Evolutionary conservation across 768 basidiomycete species (phyloP), one percentile per base, ranked within the genome.

Genomic region (Calocybe indica): DNA sequence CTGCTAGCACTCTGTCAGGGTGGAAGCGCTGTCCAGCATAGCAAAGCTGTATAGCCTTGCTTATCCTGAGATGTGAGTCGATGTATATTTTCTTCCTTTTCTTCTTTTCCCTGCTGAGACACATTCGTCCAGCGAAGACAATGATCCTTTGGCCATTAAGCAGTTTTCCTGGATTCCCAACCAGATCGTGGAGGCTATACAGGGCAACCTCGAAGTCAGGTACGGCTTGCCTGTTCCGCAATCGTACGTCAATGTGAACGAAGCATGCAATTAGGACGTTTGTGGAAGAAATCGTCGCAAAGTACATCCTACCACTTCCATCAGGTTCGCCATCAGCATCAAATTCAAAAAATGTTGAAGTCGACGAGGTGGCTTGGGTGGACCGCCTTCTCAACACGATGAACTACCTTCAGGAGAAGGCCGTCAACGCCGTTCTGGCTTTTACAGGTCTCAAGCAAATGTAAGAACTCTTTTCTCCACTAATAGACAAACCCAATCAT

Each of bases 91-190:
- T 32, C 30, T 14, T 14, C 36, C 2, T 42, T 40, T 36, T 42
- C 31, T n/a, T 8, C n/a, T 42, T 30, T n/a, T 8, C n/a, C 9
- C 32, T n/a, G 37, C 14, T 43, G 30, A 13, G 50, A 55, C 13
- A 57, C 33, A n/a, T 12, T 22, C 45, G 36, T 38, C 5, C 42
- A 98, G 95, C 52, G 92, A 95, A 61, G 83, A 82, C 50, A 80
- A 82, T 36, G 89, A 92, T 46, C 65, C 75, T 2, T 70, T 78
- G 1, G 92, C 92, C 1, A 74, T 85, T 30, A 57, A 69, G 11
- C 88, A 94, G 40, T 97, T 98, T 58, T 82, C 80, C 0, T 99
- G 96, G 96, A 97, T 99, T 51, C 93, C 96, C 0, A 74, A 84
- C 28, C 70, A 75, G 36, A 70, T 98, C 30, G 68, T 94, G 7